Evolutionary conservation across 306 rosid species (phyloP).

Genomic region (Sicyos baderoa): DNA sequence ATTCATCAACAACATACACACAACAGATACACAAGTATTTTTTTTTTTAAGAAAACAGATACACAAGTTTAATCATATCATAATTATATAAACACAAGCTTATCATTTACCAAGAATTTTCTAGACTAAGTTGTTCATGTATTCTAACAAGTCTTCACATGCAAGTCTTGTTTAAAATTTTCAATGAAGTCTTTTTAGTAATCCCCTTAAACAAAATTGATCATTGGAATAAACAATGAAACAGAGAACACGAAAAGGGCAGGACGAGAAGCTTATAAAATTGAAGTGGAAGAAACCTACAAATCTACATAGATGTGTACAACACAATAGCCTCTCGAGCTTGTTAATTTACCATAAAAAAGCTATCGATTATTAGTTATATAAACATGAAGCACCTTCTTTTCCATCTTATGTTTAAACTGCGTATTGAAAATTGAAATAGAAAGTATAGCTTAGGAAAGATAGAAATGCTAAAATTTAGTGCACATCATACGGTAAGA

Average conservation of each 20-base stretch:
- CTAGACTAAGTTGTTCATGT: constrained; percentile 5
- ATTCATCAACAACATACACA: neutral
- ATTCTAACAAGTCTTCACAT: neutral
- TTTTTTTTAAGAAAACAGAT: no score
- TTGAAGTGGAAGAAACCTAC: neutral
- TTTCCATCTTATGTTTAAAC: neutral
- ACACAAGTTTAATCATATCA: neutral
- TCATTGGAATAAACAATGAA: neutral
- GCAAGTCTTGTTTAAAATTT: neutral
- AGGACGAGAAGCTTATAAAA: neutral
- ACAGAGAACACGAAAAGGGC: neutral
- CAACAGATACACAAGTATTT: neutral
- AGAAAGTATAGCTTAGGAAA: no score
- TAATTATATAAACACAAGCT: constrained; percentile 6
- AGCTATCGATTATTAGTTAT: neutral
- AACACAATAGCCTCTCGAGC: constrained; percentile 4
- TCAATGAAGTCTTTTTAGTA: neutral
- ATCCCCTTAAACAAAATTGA: neutral
- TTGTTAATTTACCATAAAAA: neutral
- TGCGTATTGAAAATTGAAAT: neutral
- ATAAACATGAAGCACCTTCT: neutral
- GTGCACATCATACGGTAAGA: constrained; percentile 46
- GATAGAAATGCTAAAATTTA: constrained; percentile 19
- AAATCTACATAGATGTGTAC: constrained; percentile 12
- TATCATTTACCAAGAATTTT: neutral